phyloP scores from a whole-genome alignment of 129 eudicot genomes.

The Pseudognaphalium luteoalbum region DNA sequence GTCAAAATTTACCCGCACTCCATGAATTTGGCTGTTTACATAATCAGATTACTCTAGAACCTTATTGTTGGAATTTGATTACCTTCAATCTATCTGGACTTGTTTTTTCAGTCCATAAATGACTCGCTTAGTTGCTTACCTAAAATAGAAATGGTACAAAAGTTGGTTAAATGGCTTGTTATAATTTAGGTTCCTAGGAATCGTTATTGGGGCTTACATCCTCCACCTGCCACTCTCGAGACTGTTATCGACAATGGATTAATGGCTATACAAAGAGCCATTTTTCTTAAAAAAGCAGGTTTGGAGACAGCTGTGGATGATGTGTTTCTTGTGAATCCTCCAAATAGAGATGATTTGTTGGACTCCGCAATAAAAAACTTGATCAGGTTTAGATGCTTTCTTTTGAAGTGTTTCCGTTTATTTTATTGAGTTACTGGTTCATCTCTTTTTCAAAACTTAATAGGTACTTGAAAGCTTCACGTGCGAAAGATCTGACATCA shows the following conservation, averaged over 20 bases:
- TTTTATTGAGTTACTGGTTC: not conserved
- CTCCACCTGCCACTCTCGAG: constrained; percentile 88
- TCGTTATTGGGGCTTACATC: constrained; percentile 97
- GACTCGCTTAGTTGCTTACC: not conserved
- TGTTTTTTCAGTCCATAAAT: not conserved
- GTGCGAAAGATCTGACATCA: constrained; percentile 60
- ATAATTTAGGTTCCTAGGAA: constrained; percentile 78
- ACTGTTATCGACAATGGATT: constrained; percentile 89
- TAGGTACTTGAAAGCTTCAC: constrained; percentile 73
- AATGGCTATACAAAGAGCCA: constrained; percentile 85
- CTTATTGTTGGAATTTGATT: not conserved
- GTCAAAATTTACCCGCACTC: not conserved
- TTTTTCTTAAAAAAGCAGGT: constrained; percentile 87
- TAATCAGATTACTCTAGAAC: not conserved
- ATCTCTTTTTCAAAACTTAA: not conserved
- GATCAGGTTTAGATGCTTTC: constrained; percentile 56
- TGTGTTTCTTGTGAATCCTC: constrained; percentile 71
- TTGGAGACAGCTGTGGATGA: constrained; percentile 81
- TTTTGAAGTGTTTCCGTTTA: not conserved
- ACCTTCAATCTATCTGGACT: not conserved
- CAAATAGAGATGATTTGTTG: constrained; percentile 73
- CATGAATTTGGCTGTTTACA: constrained; percentile 10
- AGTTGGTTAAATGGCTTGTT: not conserved
- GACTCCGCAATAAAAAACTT: constrained; percentile 80
- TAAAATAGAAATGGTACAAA: not conserved